A percentile compares a stretch with the other conserved stretches of the same genome.
phyloP scores from a whole-genome alignment of 257 asterid genomes.

The Solanum bukasovii region DNA sequence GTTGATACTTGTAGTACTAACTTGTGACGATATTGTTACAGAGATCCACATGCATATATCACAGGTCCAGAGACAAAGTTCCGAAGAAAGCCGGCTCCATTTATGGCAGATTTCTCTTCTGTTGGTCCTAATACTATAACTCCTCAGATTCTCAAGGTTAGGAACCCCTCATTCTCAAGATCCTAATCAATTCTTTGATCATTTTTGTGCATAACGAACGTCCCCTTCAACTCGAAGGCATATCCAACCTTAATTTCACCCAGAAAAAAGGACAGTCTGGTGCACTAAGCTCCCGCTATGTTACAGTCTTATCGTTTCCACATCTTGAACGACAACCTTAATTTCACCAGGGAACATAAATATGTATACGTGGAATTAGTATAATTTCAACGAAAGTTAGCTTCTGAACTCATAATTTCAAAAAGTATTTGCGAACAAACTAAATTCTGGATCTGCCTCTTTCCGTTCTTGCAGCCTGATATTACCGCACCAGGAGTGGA shows the following conservation, averaged over 20 bases:
- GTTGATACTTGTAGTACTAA: neutral
- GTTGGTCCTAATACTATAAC: conserved; percentile 43
- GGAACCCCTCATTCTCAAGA: neutral
- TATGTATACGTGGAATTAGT: neutral
- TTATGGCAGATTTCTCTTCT: conserved; percentile 59
- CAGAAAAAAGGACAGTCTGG: neutral
- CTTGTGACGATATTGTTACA: conserved; percentile 1
- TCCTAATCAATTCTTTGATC: neutral
- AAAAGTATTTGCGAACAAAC: neutral
- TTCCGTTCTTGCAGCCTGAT: conserved; percentile 38
- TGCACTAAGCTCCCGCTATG: neutral
- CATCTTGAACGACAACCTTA: neutral
- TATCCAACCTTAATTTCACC: neutral
- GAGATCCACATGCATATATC: conserved; percentile 36
- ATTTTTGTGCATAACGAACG: neutral
- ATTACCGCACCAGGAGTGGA: conserved; percentile 61
- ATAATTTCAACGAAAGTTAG: neutral
- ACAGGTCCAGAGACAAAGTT: conserved; percentile 14
- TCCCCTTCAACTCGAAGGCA: neutral
- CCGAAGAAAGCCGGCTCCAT: conserved; percentile 41
- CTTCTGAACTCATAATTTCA: neutral
- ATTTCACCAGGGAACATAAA: neutral
- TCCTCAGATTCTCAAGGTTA: conserved; percentile 32
- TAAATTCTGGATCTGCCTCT: neutral
- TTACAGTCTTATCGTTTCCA: neutral